A percentile compares a stretch with the other conserved stretches of the same genome.
Conservation (phyloP, 495 filamentous ascomycete species). For the Aspergillus avenaceus region DNA sequence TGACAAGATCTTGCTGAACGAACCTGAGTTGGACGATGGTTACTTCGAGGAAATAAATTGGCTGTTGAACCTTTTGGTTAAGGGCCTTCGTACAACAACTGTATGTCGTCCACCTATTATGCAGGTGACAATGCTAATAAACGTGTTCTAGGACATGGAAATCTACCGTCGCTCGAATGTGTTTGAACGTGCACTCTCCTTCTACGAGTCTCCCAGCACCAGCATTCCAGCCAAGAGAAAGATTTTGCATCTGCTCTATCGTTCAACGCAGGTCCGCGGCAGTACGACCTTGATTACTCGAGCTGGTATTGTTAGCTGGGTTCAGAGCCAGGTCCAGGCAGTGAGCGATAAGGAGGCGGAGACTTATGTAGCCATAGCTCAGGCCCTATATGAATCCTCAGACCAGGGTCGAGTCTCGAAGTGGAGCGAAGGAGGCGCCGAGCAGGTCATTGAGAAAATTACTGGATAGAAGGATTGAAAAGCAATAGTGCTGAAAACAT, state of each 20-base stretch:
- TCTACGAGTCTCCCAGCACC: conserved; percentile 65
- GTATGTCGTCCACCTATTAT: conserved; percentile 28
- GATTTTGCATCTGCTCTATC: conserved; percentile 69
- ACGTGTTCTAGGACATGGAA: conserved; percentile 63
- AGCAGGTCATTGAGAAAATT: conserved; percentile 26
- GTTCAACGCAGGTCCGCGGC: conserved; percentile 68
- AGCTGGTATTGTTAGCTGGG: conserved; percentile 77
- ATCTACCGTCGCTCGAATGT: conserved; percentile 77
- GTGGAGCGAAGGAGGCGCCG: conserved; percentile 60
- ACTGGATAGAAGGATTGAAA: conserved; percentile 6
- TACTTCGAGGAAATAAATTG: conserved; percentile 75
- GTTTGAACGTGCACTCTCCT: conserved; percentile 70
- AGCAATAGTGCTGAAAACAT: neutral
- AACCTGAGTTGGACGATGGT: conserved; percentile 67
- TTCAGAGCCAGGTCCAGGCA: conserved; percentile 53
- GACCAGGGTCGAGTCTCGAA: conserved; percentile 60
- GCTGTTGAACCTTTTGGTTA: conserved; percentile 72
- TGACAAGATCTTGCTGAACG: conserved; percentile 63
- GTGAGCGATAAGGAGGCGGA: conserved; percentile 40
- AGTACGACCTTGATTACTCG: conserved; percentile 84
- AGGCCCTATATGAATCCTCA: conserved; percentile 63
- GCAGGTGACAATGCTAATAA: neutral
- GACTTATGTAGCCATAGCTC: conserved; percentile 54
- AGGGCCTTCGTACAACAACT: conserved; percentile 57
- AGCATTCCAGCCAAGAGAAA: conserved; percentile 56